Conservation (phyloP, 257 asterid genomes). For the Craterostigma plantagineum region DNA sequence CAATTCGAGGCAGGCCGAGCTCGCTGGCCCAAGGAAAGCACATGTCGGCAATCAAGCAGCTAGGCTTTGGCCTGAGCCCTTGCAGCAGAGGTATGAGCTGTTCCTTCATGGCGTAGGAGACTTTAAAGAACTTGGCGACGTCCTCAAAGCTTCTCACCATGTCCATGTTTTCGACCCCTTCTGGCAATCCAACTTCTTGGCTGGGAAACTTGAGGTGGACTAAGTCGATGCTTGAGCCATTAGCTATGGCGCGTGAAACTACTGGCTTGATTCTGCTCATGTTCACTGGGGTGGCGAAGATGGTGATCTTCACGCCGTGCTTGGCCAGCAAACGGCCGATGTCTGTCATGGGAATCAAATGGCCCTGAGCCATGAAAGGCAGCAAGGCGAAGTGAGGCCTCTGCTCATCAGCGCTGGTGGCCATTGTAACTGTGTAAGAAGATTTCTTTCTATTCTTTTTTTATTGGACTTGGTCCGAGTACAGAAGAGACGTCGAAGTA, state of each 20-base stretch:
- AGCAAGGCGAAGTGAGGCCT: slow-evolving; percentile 1
- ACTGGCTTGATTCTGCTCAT: background rate
- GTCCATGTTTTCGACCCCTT: slow-evolving; percentile 2
- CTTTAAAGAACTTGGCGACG: background rate
- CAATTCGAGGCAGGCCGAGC: background rate
- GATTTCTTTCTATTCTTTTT: too few relatives aligned
- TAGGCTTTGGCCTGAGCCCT: background rate
- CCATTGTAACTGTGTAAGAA: background rate
- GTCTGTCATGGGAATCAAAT: slow-evolving; percentile 1
- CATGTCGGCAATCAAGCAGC: slow-evolving; percentile 2
- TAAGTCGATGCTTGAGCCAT: background rate
- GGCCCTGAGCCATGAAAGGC: slow-evolving; percentile 1
- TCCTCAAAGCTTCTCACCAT: background rate
- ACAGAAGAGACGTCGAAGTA: too few relatives aligned
- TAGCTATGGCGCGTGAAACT: background rate
- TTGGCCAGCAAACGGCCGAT: slow-evolving; percentile 1
- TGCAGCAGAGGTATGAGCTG: background rate
- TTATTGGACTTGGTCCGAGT: too few relatives aligned
- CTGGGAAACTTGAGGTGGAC: background rate
- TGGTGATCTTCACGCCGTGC: background rate
- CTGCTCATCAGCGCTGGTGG: background rate
- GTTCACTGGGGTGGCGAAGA: background rate
- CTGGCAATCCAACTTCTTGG: background rate
- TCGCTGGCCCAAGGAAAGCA: background rate
- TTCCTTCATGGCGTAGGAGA: background rate